Base-by-base conservation (phyloP, 2,329 filamentous ascomycete genomes). In the Cadophora malorum region DNA sequence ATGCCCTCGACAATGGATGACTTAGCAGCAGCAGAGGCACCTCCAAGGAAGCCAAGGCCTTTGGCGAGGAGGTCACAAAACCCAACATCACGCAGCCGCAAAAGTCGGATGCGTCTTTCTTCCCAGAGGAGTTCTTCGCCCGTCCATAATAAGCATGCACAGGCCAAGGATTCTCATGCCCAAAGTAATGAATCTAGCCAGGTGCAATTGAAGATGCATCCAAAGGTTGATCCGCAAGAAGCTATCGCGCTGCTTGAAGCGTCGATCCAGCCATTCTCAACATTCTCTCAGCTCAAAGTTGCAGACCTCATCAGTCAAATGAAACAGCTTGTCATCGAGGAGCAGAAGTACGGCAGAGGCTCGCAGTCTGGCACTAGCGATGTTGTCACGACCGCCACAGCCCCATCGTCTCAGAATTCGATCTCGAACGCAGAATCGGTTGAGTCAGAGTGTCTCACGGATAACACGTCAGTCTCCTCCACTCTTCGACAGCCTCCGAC, bases 391-490 rank as follows among this genome's bases (percentile, higher is more conserved):
- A 41, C 28, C 1, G 35, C 28, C 35, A 52, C 33, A 2, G 45
- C 47, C 21, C 47, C 61, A 2, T 63, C 61, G 8, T 38, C 28
- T 47, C 49, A 50, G 53, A 47, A 63, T 8, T 59, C 41, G 4
- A 16, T 60, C 41, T 64, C 63, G 12, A 58, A n/a, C 16, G 63
- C 63, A 5, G 55, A 66, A 14, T 3, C 66, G 45, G 38, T 52
- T 16, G 60, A 64, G 23, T 47, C 50, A 6, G 66, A 65, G 16
- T 64, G 23, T 53, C 38, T 49, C 14, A 64, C 66, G 7, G 64
- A 70, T 23, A 45, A 64, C 28, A 70, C 68, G 19, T 72, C 70
- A 4, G n/a, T 70, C 2, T 70, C 67, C 21, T 67, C 67, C 41
- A 65, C 50, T 31, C 59, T 65, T 10, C 60, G 45, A 45, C 56